Conservation (phyloP, 495 filamentous ascomycete genomes). For the Aspergillus hancockii region DNA sequence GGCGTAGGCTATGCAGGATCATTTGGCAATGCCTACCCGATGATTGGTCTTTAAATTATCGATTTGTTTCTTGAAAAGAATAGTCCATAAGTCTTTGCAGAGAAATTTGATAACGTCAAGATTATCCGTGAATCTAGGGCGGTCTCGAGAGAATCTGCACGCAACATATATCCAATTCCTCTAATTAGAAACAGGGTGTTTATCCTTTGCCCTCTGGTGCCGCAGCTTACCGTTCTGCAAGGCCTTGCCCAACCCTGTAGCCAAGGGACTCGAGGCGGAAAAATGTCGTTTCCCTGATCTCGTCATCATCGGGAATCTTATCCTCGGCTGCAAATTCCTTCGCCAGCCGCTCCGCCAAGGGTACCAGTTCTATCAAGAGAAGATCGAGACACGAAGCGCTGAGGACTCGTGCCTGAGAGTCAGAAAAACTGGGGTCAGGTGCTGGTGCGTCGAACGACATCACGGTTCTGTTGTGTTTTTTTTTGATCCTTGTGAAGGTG, state of each 20-base stretch:
- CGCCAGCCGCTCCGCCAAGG: conserved; percentile 81
- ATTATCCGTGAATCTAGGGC: conserved; percentile 83
- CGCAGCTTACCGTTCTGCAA: conserved; percentile 78
- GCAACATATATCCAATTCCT: neutral
- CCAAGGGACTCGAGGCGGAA: conserved; percentile 82
- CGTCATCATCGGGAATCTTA: conserved; percentile 66
- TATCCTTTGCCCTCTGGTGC: neutral
- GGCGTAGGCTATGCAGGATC: neutral
- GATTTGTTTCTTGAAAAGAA: conserved; percentile 93
- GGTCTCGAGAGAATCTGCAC: conserved; percentile 79
- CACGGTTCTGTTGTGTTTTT: conserved; percentile 9
- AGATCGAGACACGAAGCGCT: conserved; percentile 84
- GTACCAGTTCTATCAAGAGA: conserved; percentile 93
- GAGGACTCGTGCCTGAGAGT: conserved; percentile 76
- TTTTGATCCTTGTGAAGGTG: neutral
- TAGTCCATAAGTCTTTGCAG: conserved; percentile 95
- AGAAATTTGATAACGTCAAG: conserved; percentile 95
- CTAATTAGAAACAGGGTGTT: neutral
- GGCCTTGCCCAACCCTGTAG: conserved; percentile 88
- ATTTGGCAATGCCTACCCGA: conserved; percentile 50
- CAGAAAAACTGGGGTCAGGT: conserved; percentile 70
- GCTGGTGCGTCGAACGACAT: conserved; percentile 78
- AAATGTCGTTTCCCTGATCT: conserved; percentile 78
- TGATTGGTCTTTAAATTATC: conserved; percentile 99
- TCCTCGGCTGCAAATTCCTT: conserved; percentile 38